These are phyloP conservation scores for Paraurostyla sp. DNA, from an alignment of 73 alveolate species.

Conservation along the genomic window DNA sequence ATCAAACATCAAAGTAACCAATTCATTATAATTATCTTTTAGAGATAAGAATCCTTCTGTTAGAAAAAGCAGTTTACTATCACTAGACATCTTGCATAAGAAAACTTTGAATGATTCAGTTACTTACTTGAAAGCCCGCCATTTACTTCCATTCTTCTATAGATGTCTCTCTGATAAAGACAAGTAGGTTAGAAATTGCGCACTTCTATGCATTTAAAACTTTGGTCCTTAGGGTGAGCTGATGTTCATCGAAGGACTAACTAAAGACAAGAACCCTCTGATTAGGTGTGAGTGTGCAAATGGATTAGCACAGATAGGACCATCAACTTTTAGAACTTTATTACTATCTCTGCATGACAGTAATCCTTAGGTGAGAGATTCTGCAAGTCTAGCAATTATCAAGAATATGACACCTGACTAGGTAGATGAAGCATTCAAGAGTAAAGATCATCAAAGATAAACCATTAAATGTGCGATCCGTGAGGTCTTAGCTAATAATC, in stretches of 20 bases:
- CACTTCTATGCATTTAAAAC: slow-evolving; percentile 85
- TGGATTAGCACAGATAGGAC: slow-evolving; percentile 92
- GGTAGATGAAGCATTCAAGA: slow-evolving; percentile 54
- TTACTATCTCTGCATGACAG: slow-evolving; percentile 91
- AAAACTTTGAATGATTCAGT: slow-evolving; percentile 86
- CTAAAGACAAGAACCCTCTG: slow-evolving; percentile 87
- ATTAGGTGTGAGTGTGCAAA: slow-evolving; percentile 91
- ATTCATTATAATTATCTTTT: neutral
- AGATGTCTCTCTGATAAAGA: slow-evolving; percentile 87
- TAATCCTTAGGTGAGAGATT: slow-evolving; percentile 87
- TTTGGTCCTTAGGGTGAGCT: slow-evolving; percentile 95
- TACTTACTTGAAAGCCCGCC: slow-evolving; percentile 89
- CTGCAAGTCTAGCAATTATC: slow-evolving; percentile 30
- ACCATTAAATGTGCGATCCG: slow-evolving; percentile 64
- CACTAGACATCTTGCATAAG: slow-evolving; percentile 86
- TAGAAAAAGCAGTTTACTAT: slow-evolving; percentile 83
- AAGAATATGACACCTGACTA: slow-evolving; percentile 45
- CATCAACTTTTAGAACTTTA: slow-evolving; percentile 89
- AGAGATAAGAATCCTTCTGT: slow-evolving; percentile 84
- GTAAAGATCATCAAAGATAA: slow-evolving; percentile 45
- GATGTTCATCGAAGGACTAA: slow-evolving; percentile 93
- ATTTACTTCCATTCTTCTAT: slow-evolving; percentile 90
- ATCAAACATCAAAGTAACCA: slow-evolving; percentile 71
- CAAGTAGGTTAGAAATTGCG: slow-evolving; percentile 83
- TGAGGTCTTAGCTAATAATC: slow-evolving; percentile 37